phyloP scores from a whole-genome alignment of 176 grass and related monocot species.

The Triticum dicoccoides region DNA sequence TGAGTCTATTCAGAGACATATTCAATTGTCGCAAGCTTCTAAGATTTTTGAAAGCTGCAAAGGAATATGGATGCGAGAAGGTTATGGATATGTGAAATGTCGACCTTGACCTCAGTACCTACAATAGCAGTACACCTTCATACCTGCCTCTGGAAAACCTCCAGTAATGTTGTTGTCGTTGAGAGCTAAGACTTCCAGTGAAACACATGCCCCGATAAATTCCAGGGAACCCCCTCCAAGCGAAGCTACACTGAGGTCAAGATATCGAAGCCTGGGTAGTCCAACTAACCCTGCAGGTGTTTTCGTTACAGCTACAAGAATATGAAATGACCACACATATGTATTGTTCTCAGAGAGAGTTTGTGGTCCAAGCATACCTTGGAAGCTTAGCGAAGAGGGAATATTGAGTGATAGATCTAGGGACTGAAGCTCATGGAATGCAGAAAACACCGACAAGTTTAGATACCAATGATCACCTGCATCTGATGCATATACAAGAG shows the following conservation, averaged over 20 bases:
- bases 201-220: neutral
- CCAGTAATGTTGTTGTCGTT: neutral
- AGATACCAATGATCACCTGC: neutral
- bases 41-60: neutral
- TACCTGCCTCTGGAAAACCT: neutral
- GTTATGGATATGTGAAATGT: neutral
- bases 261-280: neutral
- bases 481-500: fast-evolving
- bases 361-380: neutral
- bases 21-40: neutral
- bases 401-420: neutral
- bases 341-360: neutral
- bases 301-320: neutral
- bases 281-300: neutral
- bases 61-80: neutral
- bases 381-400: neutral
- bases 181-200: neutral
- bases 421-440: neutral
- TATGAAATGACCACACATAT: neutral
- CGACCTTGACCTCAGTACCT: neutral
- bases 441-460: neutral
- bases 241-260: neutral
- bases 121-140: neutral
- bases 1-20: neutral
- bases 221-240: neutral